Percentiles rank a stretch among this genome's conserved stretches.
These are phyloP conservation scores for Sungouiella blattae DNA, from an alignment of 805 yeast genomes.

Conservation along the genomic window DNA sequence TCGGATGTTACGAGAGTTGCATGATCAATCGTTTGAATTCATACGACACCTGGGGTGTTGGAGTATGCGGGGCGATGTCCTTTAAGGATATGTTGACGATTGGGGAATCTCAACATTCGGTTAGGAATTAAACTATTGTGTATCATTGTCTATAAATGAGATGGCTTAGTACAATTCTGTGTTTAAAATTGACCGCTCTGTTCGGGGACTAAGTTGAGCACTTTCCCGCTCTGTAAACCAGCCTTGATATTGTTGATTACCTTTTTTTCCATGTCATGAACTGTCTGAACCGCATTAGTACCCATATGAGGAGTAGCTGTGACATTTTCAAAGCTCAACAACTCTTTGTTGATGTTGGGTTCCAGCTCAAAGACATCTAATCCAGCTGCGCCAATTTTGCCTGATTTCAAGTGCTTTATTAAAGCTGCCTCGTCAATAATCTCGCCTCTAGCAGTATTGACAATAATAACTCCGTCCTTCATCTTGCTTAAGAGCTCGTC, in stretches of 20 bases:
- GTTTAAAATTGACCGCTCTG: background rate
- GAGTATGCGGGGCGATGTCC: constrained; percentile 1
- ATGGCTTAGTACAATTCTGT: no score
- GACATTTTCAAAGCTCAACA: background rate
- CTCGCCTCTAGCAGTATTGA: constrained; percentile 14
- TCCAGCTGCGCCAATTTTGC: constrained; percentile 1
- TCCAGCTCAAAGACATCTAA: constrained; percentile 2
- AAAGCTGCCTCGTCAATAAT: constrained; percentile 1
- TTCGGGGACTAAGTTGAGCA: constrained; percentile 1
- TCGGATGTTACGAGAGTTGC: background rate
- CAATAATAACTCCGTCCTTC: constrained; percentile 15
- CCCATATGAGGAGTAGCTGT: constrained; percentile 2
- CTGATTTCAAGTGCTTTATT: background rate
- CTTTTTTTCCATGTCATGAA: background rate
- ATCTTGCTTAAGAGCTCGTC: constrained; percentile 2
- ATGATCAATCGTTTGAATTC: background rate
- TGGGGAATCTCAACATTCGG: no score
- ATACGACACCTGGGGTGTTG: constrained; percentile 1
- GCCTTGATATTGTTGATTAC: background rate
- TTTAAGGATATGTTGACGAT: constrained; percentile 1
- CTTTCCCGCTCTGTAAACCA: background rate
- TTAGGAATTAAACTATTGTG: no score
- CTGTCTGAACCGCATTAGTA: constrained; percentile 1
- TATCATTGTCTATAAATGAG: no score
- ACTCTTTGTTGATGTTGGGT: background rate